Percentiles rank a stretch among this genome's conserved stretches.
These are phyloP conservation scores for Aspergillus spinulosporus DNA, from an alignment of 2,329 filamentous ascomycete genomes.

Conservation along the genomic window DNA sequence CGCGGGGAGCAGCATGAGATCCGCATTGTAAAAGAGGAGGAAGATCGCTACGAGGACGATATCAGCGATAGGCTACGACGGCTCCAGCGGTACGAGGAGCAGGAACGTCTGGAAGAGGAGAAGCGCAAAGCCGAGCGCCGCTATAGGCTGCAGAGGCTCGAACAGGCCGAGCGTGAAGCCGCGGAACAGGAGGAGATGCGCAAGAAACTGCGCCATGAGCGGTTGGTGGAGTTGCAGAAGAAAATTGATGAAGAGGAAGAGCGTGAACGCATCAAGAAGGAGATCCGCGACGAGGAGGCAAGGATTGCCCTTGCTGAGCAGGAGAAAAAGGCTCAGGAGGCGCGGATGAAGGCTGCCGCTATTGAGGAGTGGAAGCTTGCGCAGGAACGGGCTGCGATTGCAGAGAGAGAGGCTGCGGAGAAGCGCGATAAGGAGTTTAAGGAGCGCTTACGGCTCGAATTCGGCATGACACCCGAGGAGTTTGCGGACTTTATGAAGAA, in stretches of 20 bases:
- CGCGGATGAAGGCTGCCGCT: constrained; percentile 43
- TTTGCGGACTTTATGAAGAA: constrained; percentile 45
- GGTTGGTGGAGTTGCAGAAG: constrained; percentile 34
- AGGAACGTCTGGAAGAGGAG: constrained; percentile 40
- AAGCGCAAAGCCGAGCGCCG: constrained; percentile 19
- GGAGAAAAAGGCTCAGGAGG: constrained; percentile 33
- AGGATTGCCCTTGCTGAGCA: constrained; percentile 40
- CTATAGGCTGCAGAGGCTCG: constrained; percentile 10
- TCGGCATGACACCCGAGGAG: constrained; percentile 44
- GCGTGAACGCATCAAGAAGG: constrained; percentile 42
- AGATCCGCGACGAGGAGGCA: constrained; percentile 47
- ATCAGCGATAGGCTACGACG: constrained; percentile 40
- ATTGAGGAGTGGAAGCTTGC: constrained; percentile 40
- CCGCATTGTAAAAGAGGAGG: constrained; percentile 39
- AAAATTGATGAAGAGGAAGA: constrained; percentile 47
- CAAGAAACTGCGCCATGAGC: constrained; percentile 30
- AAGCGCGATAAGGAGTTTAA: constrained; percentile 36
- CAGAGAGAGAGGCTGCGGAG: constrained; percentile 36
- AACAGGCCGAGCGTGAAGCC: constrained; percentile 23
- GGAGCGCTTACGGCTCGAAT: constrained; percentile 40
- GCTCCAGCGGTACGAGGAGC: constrained; percentile 41
- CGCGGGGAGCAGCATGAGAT: constrained; percentile 22
- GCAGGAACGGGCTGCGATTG: constrained; percentile 30
- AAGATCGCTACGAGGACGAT: constrained; percentile 47
- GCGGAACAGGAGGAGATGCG: constrained; percentile 36